These are phyloP conservation scores for Akanthomyces dipterigenus DNA, from an alignment of 2,329 filamentous ascomycete genomes.

Conservation along the genomic window DNA sequence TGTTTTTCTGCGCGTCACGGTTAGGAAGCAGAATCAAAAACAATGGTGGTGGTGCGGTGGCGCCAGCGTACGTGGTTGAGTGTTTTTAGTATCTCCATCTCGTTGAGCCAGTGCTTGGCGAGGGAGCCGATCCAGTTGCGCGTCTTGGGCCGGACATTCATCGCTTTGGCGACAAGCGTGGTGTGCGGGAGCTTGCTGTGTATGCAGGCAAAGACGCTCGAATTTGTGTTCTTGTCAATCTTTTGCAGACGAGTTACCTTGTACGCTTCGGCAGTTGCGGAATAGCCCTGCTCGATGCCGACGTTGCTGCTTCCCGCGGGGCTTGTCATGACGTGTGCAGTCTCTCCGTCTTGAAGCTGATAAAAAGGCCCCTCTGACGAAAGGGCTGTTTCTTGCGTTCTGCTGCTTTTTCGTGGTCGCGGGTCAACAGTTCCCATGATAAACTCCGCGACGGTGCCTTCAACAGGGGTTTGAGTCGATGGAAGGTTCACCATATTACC, in stretches of 20 bases:
- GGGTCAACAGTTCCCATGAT: background rate
- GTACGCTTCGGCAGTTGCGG: background rate
- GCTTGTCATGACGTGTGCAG: background rate
- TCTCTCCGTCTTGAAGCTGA: background rate
- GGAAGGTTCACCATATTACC: background rate
- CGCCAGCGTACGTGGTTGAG: background rate
- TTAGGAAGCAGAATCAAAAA: background rate
- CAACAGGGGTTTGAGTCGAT: background rate
- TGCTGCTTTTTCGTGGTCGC: background rate
- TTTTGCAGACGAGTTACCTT: background rate
- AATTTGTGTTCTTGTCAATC: background rate
- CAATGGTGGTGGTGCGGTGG: no score
- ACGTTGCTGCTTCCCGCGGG: background rate
- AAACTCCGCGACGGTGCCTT: background rate
- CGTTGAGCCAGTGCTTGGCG: background rate
- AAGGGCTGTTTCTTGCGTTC: background rate
- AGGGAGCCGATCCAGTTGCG: background rate
- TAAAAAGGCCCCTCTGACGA: background rate
- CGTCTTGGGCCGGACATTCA: background rate
- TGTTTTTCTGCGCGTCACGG: background rate
- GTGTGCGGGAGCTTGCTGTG: slow-evolving; percentile 1
- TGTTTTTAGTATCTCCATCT: background rate
- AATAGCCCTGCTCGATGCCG: background rate
- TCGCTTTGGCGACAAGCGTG: slow-evolving; percentile 3
- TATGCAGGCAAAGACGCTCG: slow-evolving; percentile 4